Base-by-base conservation (phyloP, 1,139 yeast genomes). In the Geotrichum europaeum region DNA sequence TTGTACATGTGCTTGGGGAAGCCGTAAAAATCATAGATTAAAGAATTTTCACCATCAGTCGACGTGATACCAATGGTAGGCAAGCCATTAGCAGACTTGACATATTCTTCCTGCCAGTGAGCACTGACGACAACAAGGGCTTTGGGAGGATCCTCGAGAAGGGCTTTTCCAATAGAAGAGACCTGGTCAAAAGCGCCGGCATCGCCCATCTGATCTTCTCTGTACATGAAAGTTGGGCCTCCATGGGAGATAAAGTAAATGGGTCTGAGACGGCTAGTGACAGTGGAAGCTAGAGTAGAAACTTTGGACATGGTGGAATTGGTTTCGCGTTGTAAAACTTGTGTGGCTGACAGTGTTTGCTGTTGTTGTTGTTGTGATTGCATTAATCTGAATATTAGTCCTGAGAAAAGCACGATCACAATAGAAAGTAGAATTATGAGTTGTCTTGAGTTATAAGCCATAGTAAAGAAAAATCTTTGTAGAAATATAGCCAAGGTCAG, bases 171-270 rank as follows among this genome's bases (percentile, higher is more conserved):
- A 20, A 86, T 64, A 24, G 72, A 65, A 55, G 76, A 72, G 10
- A 84, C 76, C 4, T 75, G 75, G n/a, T 77, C 75, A 77, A 81
- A 85, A 0, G 94, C 92, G 3, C 88, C 88, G 15, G 66, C 65
- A 63, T 84, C 81, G 22, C 65, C 67, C 32, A 63, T 62, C 25
- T 57, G 55, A 40, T 73, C 74, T 45, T 79, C 79, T 25, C 75
- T 72, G 67, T 84, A 81, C 79, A 86, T 81, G 70, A 87, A 86
- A 0, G 86, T 83, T 3, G 95, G 95, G 1, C 91, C 92, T 2
- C 95, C 95, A 73, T 88, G 95, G 43, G 89, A 84, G 58, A 87
- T 70, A 71, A 87, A 88, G 69, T 76, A 85, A 1, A 84, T 79
- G 7, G 95, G 92, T 12, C 60, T 45, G 25, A 60, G 57, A 18